Base-by-base conservation (phyloP, 768 basidiomycete genomes). In the Podaxis sp. region DNA sequence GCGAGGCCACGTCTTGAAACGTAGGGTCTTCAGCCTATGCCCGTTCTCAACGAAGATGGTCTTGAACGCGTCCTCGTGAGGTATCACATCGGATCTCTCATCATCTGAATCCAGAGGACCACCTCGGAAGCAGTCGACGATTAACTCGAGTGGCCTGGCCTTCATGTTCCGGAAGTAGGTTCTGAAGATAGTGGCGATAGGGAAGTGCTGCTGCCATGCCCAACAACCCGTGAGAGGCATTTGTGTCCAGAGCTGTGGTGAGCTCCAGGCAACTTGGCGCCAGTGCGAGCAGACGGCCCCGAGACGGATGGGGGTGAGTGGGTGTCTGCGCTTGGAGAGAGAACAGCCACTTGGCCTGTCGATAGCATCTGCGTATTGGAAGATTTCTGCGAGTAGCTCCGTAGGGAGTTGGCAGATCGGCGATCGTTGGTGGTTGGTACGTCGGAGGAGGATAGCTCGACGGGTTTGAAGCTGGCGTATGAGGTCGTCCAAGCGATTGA, bases 221-320 rank as follows among this genome's bases (percentile, higher is more conserved):
- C 54, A 55, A 22, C 54, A 55, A 11, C 54, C 54, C 11, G 54
- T 19, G 5, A 55, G 54, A 37, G 29, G 29, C 19, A 55, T 12
- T 11, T 55, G 27, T 1, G 54, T 55, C 54, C 54, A 55, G 24
- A 55, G 36, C 33, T 38, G 36, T 38, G 54, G 54, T 9, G 54
- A 55, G 36, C 33, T 55, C 54, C 54, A 55, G 33, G 54, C 29
- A 6, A 55, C 54, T 2, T 55, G 54, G 17, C 54, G 54, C 54
- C 54, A 55, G 33, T 38, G 54, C n/a, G 54, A 36, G 19, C 54
- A 37, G 17, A 55, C 54, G 19, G 54, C 54, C 6, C 54, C 36
- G n/a, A 55, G 54, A 6, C 54, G 54, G 36, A 55, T 36, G 37
- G 54, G 54, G 11, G 36, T 38, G 36, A 55, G 33, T 13, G 54